Base-by-base conservation (phyloP, 2,329 filamentous ascomycete species). In the Penicillium sp. region DNA sequence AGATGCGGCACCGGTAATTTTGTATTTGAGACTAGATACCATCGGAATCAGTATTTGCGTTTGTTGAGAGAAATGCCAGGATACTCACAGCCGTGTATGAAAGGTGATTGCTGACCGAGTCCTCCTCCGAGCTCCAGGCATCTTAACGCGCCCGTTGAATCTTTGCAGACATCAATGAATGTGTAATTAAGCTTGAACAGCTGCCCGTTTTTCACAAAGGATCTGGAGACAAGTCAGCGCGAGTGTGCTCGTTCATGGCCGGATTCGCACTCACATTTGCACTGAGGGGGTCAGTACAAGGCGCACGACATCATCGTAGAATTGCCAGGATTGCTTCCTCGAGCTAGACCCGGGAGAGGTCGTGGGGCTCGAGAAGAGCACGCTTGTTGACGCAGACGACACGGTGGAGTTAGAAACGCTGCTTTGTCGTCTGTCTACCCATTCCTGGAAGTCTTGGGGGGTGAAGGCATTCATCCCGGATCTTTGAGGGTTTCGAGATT, bases 1-100 rank as follows among this genome's bases (percentile, higher is more conserved):
- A 77, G 62, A 52, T 77, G 75, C 13, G 75, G 75, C 22, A 77
- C 70, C 6, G 75, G 75, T 7, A 73, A 57, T 59, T 67, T 71
- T 2, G 67, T 71, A 32, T 69, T 69, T 6, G 70, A 64, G 53
- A 77, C 73, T 75, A 54, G 36, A 11, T 14, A 34, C 18, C 11
- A 54, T 49, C 14, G 55, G 21, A 21, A 5, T 54, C 21, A 44
- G 9, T 9, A 42, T 31, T 11, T 40, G 18, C 24, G 43, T 27
- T 11, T 27, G 24, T 22, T 18, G 10, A 21, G 42, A 34, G 10
- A 3, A 8, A 22, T 7, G 2, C 14, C 42, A 43, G 21, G 44
- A 48, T n/a, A 70, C 71, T 60, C 54, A 76, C 74, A 76, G 49
- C 64, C 69, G 61, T 76, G 74, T 3, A 75, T 43, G 45, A 75